Evolutionary conservation across 208 protist genomes (phyloP).

Genomic region (Leishmania tarentolae): DNA sequence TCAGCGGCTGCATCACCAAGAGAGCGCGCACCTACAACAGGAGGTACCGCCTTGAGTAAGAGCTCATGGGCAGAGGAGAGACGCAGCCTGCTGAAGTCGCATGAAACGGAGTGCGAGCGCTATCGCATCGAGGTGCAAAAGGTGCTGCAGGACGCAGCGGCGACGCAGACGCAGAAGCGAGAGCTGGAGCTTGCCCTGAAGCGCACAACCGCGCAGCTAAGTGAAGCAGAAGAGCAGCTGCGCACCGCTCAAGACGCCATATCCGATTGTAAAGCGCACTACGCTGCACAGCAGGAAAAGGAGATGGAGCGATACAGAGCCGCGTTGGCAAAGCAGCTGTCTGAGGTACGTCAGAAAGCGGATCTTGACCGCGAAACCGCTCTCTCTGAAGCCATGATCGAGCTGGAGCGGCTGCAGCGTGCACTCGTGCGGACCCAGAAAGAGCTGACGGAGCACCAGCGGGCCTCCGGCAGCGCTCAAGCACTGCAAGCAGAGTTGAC

Average conservation of each 20-base stretch:
- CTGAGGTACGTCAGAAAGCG: constrained; percentile 20
- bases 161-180: constrained; percentile 11
- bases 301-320: constrained; percentile 29
- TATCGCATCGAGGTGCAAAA: constrained; percentile 28
- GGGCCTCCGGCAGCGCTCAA: not conserved
- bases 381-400: constrained; percentile 36
- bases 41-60: not conserved
- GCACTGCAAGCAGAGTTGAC: constrained; percentile 1
- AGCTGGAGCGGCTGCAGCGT: constrained; percentile 44
- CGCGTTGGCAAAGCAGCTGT: constrained; percentile 8
- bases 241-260: constrained; percentile 16
- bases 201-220: constrained; percentile 5
- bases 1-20: not conserved
- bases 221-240: constrained; percentile 24
- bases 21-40: not conserved
- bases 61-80: constrained; percentile 16
- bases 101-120: constrained; percentile 24
- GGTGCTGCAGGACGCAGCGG: constrained; percentile 16
- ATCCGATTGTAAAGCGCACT: constrained; percentile 11
- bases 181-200: constrained; percentile 20
- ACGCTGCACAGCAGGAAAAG: constrained; percentile 18
- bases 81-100: not conserved
- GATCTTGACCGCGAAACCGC: constrained; percentile 30
- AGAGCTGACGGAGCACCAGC: constrained; percentile 27
- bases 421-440: constrained; percentile 23